Conservation (phyloP, 106 monocot genomes). For the Dendrobium officinale region DNA sequence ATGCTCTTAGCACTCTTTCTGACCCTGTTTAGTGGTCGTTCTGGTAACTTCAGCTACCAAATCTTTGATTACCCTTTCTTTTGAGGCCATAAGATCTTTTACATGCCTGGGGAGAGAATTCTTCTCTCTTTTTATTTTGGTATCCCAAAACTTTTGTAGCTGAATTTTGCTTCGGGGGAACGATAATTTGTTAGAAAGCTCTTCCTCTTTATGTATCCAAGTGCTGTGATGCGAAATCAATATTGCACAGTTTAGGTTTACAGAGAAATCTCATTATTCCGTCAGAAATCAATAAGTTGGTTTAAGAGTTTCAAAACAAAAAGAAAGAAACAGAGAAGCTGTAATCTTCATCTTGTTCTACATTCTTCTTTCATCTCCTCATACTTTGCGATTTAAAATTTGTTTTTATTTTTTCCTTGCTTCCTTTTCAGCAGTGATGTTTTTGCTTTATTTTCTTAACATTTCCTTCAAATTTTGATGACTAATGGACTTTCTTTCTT, state of each 20-base stretch:
- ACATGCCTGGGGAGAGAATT: background rate
- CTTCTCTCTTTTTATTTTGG: background rate
- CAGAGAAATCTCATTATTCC: background rate
- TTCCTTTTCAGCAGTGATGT: background rate
- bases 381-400: background rate
- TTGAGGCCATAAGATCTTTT: background rate
- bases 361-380: slow-evolving; percentile 1
- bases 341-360: background rate
- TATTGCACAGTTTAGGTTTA: background rate
- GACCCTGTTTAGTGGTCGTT: slow-evolving; percentile 13
- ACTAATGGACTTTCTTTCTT: background rate
- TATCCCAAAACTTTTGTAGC: background rate
- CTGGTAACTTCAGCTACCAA: slow-evolving; percentile 17
- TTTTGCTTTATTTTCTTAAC: background rate
- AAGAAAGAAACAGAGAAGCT: background rate
- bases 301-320: background rate
- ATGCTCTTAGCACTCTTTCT: slow-evolving; percentile 16
- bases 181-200: no score
- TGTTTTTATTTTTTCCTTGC: background rate
- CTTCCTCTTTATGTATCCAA: background rate
- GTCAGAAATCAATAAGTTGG: background rate
- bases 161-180: no score
- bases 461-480: background rate
- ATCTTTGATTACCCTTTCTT: background rate
- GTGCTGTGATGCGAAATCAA: background rate